phyloP scores from a whole-genome alignment of 441 rosid species.

The Gossypium lobatum region DNA sequence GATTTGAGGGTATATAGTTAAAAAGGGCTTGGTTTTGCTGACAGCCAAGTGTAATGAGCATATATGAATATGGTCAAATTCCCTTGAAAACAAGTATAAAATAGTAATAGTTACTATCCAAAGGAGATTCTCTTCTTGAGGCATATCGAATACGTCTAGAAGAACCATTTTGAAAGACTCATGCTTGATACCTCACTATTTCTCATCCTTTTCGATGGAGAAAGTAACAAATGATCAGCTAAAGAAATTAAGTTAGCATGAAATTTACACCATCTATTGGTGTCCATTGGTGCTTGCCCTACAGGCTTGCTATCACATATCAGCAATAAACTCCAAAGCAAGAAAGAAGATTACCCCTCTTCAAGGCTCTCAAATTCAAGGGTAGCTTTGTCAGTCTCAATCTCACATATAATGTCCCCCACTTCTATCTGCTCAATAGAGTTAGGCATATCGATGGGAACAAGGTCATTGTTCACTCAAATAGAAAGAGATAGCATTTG shows the following conservation, averaged over 20 bases:
- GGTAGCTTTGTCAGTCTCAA: conserved; percentile 98
- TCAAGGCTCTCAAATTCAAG: conserved; percentile 94
- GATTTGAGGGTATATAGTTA: conserved; percentile 1
- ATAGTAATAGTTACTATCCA: not conserved
- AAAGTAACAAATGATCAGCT: not conserved
- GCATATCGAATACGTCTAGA: not conserved
- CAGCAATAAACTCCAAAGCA: conserved; percentile 12
- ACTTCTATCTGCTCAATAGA: conserved; percentile 73
- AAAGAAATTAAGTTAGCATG: not conserved
- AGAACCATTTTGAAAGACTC: conserved; percentile 1
- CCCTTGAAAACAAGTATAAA: conserved; percentile 3
- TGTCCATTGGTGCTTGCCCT: not conserved
- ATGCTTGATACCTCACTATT: not conserved
- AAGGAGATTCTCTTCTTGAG: not conserved
- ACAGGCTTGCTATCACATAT: not conserved
- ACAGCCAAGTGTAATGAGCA: not conserved
- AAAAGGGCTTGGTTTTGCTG: not conserved
- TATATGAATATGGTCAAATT: not conserved
- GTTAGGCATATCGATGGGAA: conserved; percentile 19
- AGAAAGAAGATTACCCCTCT: conserved; percentile 66
- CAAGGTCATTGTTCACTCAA: conserved; percentile 9
- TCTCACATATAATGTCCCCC: conserved; percentile 92
- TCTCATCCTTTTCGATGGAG: not conserved
- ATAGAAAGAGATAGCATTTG: conserved; percentile 4
- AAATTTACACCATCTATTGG: not conserved